Evolutionary conservation across 257 asterid species (phyloP).

Genomic region (Rubia yunnanensis): DNA sequence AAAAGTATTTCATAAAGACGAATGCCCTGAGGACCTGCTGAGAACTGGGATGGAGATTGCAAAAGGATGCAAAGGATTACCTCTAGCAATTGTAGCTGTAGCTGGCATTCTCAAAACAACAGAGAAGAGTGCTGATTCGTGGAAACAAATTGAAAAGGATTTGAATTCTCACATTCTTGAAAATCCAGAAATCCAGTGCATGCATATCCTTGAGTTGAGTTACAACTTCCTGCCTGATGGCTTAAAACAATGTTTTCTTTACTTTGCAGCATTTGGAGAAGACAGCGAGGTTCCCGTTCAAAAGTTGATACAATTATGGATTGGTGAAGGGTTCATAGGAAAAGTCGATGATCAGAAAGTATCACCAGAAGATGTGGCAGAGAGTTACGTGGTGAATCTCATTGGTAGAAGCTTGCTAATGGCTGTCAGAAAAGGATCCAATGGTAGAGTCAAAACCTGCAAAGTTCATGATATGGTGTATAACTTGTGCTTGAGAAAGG

Average conservation of each 20-base stretch:
- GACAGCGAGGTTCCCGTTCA: background rate
- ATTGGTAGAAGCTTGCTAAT: conserved; percentile 11
- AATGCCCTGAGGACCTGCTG: background rate
- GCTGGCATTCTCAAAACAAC: conserved; percentile 6
- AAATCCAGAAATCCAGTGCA: background rate
- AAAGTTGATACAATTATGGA: conserved; percentile 7
- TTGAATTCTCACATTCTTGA: background rate
- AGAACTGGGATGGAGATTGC: conserved; percentile 5
- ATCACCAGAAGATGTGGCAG: conserved; percentile 3
- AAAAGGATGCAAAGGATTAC: background rate
- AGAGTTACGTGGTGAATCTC: conserved; percentile 8
- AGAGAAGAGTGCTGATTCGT: background rate
- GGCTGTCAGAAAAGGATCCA: background rate
- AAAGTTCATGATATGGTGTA: conserved; percentile 1
- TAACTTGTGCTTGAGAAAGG: background rate
- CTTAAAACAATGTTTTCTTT: conserved; percentile 9
- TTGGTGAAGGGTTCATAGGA: conserved; percentile 1
- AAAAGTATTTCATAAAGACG: conserved; percentile 1
- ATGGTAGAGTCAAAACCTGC: conserved; percentile 5
- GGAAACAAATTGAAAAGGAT: background rate
- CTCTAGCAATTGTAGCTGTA: conserved; percentile 11
- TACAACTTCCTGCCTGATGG: conserved; percentile 3
- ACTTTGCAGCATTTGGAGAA: no score
- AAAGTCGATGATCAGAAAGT: background rate
- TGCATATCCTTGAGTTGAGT: conserved; percentile 7